Conservation (phyloP, 73 alveolate genomes). For the Stentor coeruleus region DNA sequence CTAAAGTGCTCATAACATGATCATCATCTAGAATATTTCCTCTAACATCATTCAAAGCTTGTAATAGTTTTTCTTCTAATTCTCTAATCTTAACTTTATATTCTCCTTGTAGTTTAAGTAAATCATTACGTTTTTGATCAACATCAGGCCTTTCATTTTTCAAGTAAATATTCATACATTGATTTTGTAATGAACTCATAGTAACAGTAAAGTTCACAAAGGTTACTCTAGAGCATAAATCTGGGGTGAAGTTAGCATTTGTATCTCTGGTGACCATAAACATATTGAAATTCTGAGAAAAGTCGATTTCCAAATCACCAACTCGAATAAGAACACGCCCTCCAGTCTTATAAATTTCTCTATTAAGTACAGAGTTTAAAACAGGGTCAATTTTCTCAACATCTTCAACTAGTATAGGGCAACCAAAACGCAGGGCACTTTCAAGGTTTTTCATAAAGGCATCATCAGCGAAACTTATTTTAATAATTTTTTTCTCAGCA, state of each 20-base stretch:
- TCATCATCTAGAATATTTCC: conserved; percentile 98
- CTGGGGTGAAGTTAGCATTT: conserved; percentile 95
- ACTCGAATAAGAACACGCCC: conserved; percentile 97
- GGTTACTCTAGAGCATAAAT: conserved; percentile 98
- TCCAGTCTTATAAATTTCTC: conserved; percentile 97
- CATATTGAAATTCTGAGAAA: conserved; percentile 93
- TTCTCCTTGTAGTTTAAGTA: conserved; percentile 93
- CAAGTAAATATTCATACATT: conserved; percentile 92
- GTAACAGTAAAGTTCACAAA: conserved; percentile 99
- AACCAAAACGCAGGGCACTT: conserved; percentile 97
- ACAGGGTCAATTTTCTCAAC: conserved; percentile 99
- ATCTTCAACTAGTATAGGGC: conserved; percentile 97
- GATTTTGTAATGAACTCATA: conserved; percentile 89
- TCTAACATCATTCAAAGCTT: conserved; percentile 89
- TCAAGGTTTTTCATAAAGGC: conserved; percentile 97
- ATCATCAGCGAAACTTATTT: conserved; percentile 92
- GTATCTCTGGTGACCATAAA: conserved; percentile 97
- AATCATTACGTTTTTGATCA: conserved; percentile 86
- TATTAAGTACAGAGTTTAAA: conserved; percentile 94
- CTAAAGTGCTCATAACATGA: conserved; percentile 91
- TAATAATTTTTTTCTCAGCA: conserved; percentile 82
- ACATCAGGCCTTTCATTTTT: conserved; percentile 99
- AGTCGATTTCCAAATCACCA: conserved; percentile 99
- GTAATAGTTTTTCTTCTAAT: conserved; percentile 93
- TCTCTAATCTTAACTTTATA: conserved; percentile 90